Evolutionary conservation across 345 rosid genomes (phyloP), one percentile per base, ranked within the genome.

Genomic region (Aurinia saxatilis): DNA sequence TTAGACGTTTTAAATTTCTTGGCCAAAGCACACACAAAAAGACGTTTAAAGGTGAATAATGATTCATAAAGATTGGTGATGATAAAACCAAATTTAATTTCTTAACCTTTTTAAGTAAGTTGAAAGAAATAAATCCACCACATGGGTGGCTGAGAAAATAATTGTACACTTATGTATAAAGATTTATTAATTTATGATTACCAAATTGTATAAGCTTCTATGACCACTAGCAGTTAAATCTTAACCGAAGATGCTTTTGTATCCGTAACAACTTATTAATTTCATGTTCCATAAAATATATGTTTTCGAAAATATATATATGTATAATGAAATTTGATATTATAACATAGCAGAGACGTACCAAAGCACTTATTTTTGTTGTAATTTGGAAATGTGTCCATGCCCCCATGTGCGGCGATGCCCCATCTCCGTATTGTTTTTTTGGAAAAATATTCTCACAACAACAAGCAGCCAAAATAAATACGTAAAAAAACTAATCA

Each of bases 361-460:
- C 74, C 68, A 61, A 70, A 70, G 21, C 68, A 53, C 57, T 53
- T 68, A 6, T 23, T 67, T 38, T 13, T 12, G 2, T 46, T 52
- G 67, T 69, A 46, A 41, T 45, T 70, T 70, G 50, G 68, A 55
- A 70, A 63, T 62, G 58, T 63, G 59, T 46, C 58, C 69, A 70
- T 63, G 68, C 51, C 64, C 42, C 74, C 74, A 70, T 70, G 74
- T 70, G 74, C 69, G 46, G 41, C 58, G 63, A 70, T 62, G 64
- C 47, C 69, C 74, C 74, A 70, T 55, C 53, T 54, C 50, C 52
- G 27, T 46, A 33, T 36, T 40, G 13, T 11, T 35, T 19, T 11
- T 18, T 60, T 52, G 44, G 33, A 27, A 60, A 54, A 53, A 8
- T 49, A 58, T 67, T 63, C 63, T 38, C 63, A 39, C 51, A 46